Evolutionary conservation across 2,329 filamentous ascomycete species (phyloP), one percentile per base, ranked within the genome.

Genomic region (Alternaria novae-zelandiae): DNA sequence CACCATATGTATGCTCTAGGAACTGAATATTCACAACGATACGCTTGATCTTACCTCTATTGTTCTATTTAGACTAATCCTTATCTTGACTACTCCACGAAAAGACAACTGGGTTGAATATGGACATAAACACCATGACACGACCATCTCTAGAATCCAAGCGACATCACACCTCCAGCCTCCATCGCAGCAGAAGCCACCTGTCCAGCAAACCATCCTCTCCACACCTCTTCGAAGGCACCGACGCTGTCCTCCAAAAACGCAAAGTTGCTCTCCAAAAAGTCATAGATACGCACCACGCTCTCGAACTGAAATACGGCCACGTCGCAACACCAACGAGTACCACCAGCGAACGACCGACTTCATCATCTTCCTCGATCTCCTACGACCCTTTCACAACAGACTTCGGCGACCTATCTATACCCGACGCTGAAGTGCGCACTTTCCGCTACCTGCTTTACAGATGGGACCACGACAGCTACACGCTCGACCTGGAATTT

Each of bases 391-490:
- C 57, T 6, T 69, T 70, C 47, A 60, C 65, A 4, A 32, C 66
- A 45, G 68, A 70, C 9, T 65, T 69, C 36, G 51, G 59, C 47
- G 57, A 60, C 28, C 30, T 69, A 15, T 57, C 61, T 11, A 47
- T 73, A 1, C 59, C 67, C 10, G 61, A 72, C 25, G 67, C 64
- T 49, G 72, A 74, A 63, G 60, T 73, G 4, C 70, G 71, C 44
- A 57, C 70, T 3, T 74, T 73, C 46, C 60, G 54, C 25, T 71
- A 74, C 55, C 55, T 74, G 2, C 63, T 71, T 4, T 61, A 70
- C 21, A 61, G 59, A n/a, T 73, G 70, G 70, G 71, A n/a, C n/a
- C n/a, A n/a, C n/a, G n/a, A n/a, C n/a, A n/a, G n/a, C n/a, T n/a
- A n/a, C n/a, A n/a, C n/a, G n/a, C n/a, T n/a, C n/a, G n/a, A n/a